Evolutionary conservation across 306 rosid genomes (phyloP), one percentile per base, ranked within the genome.

Genomic region (Cicer bijugum): DNA sequence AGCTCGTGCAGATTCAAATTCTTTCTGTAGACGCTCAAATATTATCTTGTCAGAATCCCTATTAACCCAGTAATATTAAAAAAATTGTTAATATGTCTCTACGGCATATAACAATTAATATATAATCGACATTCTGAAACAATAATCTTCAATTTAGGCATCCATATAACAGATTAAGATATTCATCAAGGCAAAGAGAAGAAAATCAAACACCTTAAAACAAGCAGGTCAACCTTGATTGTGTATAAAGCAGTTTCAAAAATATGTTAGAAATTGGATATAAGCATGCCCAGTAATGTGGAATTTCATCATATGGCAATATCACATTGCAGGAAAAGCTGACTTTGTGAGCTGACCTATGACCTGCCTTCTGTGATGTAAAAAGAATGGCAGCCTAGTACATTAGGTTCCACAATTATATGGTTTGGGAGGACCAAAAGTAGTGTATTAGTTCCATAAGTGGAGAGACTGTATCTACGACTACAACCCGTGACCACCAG

Each of bases 21-120:
- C 99, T 78, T 81, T 94, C 68, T 82, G 90, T 61, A 94, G 87
- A 69, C 88, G 92, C 80, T 91, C 95, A 75, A 83, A 82, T 73
- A 88, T 78, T 80, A 80, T 85, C 86, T 91, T 94, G 87, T 94
- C 97, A 37, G 97, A 87, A 86, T 94, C 99, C 88, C 99, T 91
- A 62, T 77, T 52, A 67, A 70, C 17, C 62, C 67, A 71, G 14
- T 23, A 70, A 79, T 28, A 71, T 75, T 33, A 8, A 52, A 66
- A 17, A 53, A 57, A 35, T 2, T 3, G 71, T 66, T 8, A 45
- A 43, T 14, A 2, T 17, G 43, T 64, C 45, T 73, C 51, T 7
- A 39, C 52, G 43, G 63, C 51, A 74, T 50, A 67, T 50, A 55
- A 37, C 64, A 75, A 79, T 9, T 12, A 53, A 76, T 48, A 75